Percentiles rank a stretch among this genome's conserved stretches.
phyloP scores from a whole-genome alignment of 306 rosid species.

The Dryas octopetala region DNA sequence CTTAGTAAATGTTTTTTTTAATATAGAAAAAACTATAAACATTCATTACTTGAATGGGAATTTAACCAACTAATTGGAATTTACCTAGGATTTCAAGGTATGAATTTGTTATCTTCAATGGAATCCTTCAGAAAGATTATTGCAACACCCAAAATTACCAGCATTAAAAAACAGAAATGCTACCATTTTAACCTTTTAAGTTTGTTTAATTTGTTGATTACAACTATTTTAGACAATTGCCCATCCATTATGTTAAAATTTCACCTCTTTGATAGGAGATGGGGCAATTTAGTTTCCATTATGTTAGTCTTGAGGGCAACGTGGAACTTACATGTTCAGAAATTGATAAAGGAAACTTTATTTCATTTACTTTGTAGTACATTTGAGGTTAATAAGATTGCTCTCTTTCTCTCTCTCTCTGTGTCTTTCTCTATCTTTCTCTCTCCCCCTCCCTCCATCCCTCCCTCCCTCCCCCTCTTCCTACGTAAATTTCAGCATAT shows the following conservation, averaged over 20 bases:
- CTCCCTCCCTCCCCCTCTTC: neutral
- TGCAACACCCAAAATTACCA: neutral
- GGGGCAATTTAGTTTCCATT: neutral
- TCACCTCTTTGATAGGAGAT: neutral
- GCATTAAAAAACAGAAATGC: neutral
- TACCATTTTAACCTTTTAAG: neutral
- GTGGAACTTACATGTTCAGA: neutral
- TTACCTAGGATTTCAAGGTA: neutral
- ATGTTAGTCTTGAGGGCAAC: neutral
- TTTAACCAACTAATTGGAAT: neutral
- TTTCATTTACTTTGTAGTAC: slow-evolving; percentile 1
- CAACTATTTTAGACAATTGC: neutral
- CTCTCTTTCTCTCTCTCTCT: neutral
- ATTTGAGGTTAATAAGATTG: slow-evolving; percentile 11
- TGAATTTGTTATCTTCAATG: neutral
- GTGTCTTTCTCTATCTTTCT: neutral
- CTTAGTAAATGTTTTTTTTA: too few species aligned
- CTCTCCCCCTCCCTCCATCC: neutral
- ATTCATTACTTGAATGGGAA: neutral
- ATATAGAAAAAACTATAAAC: neutral
- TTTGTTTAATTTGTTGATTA: neutral
- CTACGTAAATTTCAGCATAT: neutral
- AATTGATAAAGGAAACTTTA: neutral
- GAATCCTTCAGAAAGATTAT: neutral
- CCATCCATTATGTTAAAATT: neutral